These are phyloP conservation scores for Hyaloperonospora brassicae DNA, from an alignment of 352 stramenopile species.

Conservation along the genomic window DNA sequence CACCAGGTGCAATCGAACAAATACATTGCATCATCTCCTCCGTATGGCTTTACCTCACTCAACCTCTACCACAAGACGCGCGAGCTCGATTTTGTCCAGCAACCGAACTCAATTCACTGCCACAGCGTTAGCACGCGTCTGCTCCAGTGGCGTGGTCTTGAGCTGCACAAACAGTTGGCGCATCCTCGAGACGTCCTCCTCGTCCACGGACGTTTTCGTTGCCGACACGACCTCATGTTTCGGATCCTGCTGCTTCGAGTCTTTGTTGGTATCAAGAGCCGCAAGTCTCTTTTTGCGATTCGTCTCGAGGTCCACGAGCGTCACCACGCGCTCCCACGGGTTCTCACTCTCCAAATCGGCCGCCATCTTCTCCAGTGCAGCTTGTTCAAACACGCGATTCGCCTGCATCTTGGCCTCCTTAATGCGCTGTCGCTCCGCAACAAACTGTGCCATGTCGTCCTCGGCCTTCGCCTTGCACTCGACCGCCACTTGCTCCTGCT, in stretches of 20 bases:
- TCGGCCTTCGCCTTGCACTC: slow-evolving; percentile 65
- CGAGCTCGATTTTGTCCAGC: slow-evolving; percentile 10
- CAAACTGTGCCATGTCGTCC: slow-evolving; percentile 71
- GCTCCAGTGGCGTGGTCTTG: slow-evolving; percentile 87
- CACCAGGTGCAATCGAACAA: too few relatives aligned
- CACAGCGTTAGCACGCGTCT: slow-evolving; percentile 50
- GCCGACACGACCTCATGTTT: slow-evolving; percentile 31
- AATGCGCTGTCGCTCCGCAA: slow-evolving; percentile 72
- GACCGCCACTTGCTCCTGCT: slow-evolving; percentile 68
- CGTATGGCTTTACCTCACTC: too few relatives aligned
- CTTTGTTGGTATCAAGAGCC: slow-evolving; percentile 42
- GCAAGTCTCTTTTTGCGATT: slow-evolving; percentile 69
- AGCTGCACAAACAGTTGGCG: slow-evolving; percentile 90
- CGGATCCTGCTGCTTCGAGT: slow-evolving; percentile 35
- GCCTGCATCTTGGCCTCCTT: slow-evolving; percentile 88
- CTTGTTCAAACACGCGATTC: slow-evolving; percentile 90
- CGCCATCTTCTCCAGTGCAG: slow-evolving; percentile 91
- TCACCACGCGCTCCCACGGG: slow-evolving; percentile 90
- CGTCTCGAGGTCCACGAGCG: slow-evolving; percentile 86
- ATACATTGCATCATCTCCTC: too few relatives aligned
- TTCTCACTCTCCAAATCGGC: slow-evolving; percentile 92
- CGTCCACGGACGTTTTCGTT: slow-evolving; percentile 61
- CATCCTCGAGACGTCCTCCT: slow-evolving; percentile 88
- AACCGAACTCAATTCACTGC: slow-evolving; percentile 32
- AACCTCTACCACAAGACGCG: too few relatives aligned